Conservation (phyloP, 768 basidiomycete species). For the Candolleomyces eurysporus region DNA sequence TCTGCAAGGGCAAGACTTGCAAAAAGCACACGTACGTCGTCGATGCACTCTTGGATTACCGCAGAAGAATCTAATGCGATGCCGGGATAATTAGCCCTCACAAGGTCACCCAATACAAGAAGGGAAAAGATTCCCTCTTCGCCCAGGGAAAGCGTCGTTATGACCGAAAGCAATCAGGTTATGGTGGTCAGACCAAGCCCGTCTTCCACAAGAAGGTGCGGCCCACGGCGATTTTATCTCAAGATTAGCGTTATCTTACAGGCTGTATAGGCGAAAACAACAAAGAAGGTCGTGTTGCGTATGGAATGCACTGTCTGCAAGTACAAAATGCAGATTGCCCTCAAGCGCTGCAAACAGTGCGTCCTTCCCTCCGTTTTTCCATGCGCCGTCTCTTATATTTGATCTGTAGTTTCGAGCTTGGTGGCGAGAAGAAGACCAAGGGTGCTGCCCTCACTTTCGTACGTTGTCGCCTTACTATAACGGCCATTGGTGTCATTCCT, state of each 20-base stretch:
- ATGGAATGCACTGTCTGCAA: conserved; percentile 98
- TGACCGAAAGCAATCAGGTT: conserved; percentile 97
- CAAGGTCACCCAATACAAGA: conserved; percentile 99
- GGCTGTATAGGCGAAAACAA: conserved; percentile 82
- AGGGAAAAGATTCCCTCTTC: conserved; percentile 97
- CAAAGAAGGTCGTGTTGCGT: conserved; percentile 98
- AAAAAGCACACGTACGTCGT: conserved; percentile 93
- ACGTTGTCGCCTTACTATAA: conserved; percentile 34
- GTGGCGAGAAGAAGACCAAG: conserved; percentile 99
- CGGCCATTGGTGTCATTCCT: conserved; percentile 20
- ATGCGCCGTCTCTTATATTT: neutral
- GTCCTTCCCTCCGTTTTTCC: conserved; percentile 26
- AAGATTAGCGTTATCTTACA: neutral
- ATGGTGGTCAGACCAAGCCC: conserved; percentile 99
- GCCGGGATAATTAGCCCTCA: conserved; percentile 62
- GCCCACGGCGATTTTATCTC: conserved; percentile 1
- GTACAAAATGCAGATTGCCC: conserved; percentile 92
- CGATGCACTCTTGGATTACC: conserved; percentile 8
- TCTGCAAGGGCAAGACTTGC: conserved; percentile 96
- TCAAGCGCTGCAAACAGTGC: conserved; percentile 99
- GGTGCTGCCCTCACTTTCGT: conserved; percentile 94
- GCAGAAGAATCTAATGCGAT: conserved; percentile 10
- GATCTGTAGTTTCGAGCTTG: conserved; percentile 85
- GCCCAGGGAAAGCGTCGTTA: conserved; percentile 99
- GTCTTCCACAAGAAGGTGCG: conserved; percentile 99